Percentiles rank a stretch among this genome's conserved stretches.
phyloP scores from a whole-genome alignment of 2,329 filamentous ascomycete genomes.

The Sclerotinia spermophila region DNA sequence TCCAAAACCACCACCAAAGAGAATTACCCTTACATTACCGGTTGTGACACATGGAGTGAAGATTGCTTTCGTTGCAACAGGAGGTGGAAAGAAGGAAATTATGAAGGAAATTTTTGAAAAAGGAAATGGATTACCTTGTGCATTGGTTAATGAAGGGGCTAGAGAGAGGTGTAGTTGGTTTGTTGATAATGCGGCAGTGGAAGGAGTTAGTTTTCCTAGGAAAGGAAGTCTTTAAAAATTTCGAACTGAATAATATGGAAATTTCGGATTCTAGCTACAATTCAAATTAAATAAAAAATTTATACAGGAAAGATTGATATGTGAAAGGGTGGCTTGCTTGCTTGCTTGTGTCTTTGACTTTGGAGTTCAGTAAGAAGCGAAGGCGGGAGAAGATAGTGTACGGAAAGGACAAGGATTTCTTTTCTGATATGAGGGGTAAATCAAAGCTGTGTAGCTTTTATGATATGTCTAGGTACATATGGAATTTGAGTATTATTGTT shows the following conservation, averaged over 20 bases:
- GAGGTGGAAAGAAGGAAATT: constrained; percentile 83
- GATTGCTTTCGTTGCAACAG: constrained; percentile 89
- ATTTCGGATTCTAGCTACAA: neutral
- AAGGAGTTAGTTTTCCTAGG: constrained; percentile 79
- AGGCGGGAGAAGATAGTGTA: neutral
- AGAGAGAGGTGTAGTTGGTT: constrained; percentile 95
- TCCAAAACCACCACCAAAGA: constrained; percentile 85
- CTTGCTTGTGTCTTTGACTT: neutral
- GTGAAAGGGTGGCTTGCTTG: neutral
- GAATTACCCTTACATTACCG: constrained; percentile 89
- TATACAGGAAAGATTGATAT: neutral
- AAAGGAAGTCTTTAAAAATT: constrained; percentile 57
- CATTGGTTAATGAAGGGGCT: constrained; percentile 78
- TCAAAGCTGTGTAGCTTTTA: too few species aligned
- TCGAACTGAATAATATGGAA: neutral
- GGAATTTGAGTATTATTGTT: too few species aligned
- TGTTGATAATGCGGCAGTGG: constrained; percentile 78
- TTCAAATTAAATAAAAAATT: neutral
- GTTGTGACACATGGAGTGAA: constrained; percentile 83
- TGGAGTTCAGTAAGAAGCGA: constrained; percentile 4
- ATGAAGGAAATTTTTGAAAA: constrained; percentile 89
- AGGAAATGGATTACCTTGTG: constrained; percentile 71
- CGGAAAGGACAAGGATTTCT: neutral
- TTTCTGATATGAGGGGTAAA: too few species aligned
- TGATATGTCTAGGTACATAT: too few species aligned